Evolutionary conservation across 306 rosid species (phyloP).

Genomic region (Cyclanthera cordifolia): DNA sequence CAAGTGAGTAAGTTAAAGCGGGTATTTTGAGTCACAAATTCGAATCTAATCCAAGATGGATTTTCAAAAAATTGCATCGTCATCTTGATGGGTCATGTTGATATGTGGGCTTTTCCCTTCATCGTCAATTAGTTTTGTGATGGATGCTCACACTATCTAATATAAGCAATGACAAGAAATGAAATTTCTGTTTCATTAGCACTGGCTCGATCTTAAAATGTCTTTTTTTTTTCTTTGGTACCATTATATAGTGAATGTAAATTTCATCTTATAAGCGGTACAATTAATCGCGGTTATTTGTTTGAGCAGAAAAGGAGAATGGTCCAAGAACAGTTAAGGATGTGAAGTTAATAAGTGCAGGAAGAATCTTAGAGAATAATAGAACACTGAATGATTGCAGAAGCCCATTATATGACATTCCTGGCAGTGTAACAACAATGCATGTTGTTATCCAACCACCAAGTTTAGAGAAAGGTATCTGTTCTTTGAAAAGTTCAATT

Average conservation of each 20-base stretch:
- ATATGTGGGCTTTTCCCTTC: no score
- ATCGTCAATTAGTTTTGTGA: no score
- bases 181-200: background rate
- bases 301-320: slow-evolving; percentile 56
- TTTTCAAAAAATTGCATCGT: no score
- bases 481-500: background rate
- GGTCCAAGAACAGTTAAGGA: slow-evolving; percentile 86
- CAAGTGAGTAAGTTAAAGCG: no score
- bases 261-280: background rate
- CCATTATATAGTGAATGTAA: background rate
- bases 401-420: slow-evolving; percentile 66
- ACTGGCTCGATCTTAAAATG: background rate
- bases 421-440: slow-evolving; percentile 84
- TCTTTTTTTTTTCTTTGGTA: background rate
- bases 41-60: no score
- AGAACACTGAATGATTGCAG: slow-evolving; percentile 77
- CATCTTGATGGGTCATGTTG: no score
- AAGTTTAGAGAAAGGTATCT: slow-evolving; percentile 53
- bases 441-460: slow-evolving; percentile 77
- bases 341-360: slow-evolving; percentile 78
- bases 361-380: slow-evolving; percentile 70
- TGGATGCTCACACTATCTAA: no score
- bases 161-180: background rate
- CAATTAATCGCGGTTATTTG: slow-evolving; percentile 8
- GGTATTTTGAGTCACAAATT: no score